Conservation (phyloP, 805 yeast genomes). For the Torulaspora franciscae region DNA sequence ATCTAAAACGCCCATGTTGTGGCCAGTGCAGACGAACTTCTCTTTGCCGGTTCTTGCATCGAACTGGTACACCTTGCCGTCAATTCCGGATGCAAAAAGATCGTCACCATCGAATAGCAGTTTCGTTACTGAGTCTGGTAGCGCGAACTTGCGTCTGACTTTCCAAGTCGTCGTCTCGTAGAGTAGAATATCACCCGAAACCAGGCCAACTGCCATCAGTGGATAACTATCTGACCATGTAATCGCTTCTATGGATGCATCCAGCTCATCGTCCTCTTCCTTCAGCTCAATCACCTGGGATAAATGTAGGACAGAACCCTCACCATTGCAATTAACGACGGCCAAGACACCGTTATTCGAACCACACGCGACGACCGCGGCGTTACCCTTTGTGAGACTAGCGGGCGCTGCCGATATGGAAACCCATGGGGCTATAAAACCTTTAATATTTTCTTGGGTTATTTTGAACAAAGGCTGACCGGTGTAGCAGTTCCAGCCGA, state of each 20-base stretch:
- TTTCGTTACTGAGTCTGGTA: slow-evolving; percentile 83
- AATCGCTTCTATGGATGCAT: slow-evolving; percentile 73
- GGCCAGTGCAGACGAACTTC: slow-evolving; percentile 80
- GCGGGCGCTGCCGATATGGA: slow-evolving; percentile 44
- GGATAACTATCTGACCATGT: slow-evolving; percentile 67
- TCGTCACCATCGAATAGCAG: slow-evolving; percentile 56
- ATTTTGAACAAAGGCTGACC: slow-evolving; percentile 64
- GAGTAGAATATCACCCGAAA: slow-evolving; percentile 77
- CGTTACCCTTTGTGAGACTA: slow-evolving; percentile 42
- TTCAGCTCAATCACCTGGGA: slow-evolving; percentile 59
- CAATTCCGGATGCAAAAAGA: slow-evolving; percentile 70
- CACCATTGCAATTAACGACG: slow-evolving; percentile 63
- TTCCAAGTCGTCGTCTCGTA: slow-evolving; percentile 86
- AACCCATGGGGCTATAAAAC: slow-evolving; percentile 85
- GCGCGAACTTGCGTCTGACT: slow-evolving; percentile 61
- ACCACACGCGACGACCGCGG: slow-evolving; percentile 67
- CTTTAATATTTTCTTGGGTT: slow-evolving; percentile 62
- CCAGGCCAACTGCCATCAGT: slow-evolving; percentile 81
- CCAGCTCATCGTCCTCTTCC: slow-evolving; percentile 53
- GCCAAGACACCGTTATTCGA: slow-evolving; percentile 83
- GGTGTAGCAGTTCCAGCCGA: slow-evolving; percentile 86
- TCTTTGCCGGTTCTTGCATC: slow-evolving; percentile 83
- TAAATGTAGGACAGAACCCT: slow-evolving; percentile 61
- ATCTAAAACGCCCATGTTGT: slow-evolving; percentile 89
- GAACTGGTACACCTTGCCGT: slow-evolving; percentile 81